Evolutionary conservation across 2,329 filamentous ascomycete genomes (phyloP).

Genomic region (Aplosporella prunicola): DNA sequence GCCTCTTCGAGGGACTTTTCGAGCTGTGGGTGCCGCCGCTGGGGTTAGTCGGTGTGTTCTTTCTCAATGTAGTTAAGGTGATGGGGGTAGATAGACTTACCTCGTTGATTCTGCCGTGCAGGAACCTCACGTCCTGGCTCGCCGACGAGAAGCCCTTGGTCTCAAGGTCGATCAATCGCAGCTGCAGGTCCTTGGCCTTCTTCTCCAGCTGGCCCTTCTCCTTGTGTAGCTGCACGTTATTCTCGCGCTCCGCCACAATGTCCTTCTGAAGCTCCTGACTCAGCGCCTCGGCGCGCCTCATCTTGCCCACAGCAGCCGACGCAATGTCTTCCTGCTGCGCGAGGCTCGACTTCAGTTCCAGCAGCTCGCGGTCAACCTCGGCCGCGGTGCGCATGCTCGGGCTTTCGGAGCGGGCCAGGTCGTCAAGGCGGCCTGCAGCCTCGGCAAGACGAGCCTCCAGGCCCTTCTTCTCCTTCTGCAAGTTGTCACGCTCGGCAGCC

Average conservation of each 20-base stretch:
- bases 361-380: conserved; percentile 74
- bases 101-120: conserved; percentile 91
- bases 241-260: conserved; percentile 75
- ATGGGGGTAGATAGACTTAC: conserved; percentile 43
- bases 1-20: conserved; percentile 79
- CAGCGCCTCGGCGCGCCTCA: conserved; percentile 85
- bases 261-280: conserved; percentile 88
- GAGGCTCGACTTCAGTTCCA: conserved; percentile 79
- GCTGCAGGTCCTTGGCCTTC: conserved; percentile 78
- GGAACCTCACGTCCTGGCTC: conserved; percentile 89
- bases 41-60: neutral
- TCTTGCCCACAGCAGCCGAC: conserved; percentile 87
- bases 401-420: conserved; percentile 74
- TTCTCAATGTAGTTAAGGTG: conserved; percentile 13
- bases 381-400: conserved; percentile 85
- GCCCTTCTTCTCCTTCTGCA: conserved; percentile 81
- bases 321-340: conserved; percentile 92
- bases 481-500: conserved; percentile 71
- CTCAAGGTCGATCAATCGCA: conserved; percentile 84
- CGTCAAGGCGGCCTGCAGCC: conserved; percentile 79
- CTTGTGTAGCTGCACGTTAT: conserved; percentile 70
- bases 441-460: conserved; percentile 78
- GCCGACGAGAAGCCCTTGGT: conserved; percentile 94
- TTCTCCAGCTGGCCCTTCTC: conserved; percentile 88
- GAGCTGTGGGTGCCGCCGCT: conserved; percentile 50